Percentiles rank a stretch among this genome's conserved stretches.
phyloP scores from a whole-genome alignment of 2,329 filamentous ascomycete genomes.

The Penicillium sp. region DNA sequence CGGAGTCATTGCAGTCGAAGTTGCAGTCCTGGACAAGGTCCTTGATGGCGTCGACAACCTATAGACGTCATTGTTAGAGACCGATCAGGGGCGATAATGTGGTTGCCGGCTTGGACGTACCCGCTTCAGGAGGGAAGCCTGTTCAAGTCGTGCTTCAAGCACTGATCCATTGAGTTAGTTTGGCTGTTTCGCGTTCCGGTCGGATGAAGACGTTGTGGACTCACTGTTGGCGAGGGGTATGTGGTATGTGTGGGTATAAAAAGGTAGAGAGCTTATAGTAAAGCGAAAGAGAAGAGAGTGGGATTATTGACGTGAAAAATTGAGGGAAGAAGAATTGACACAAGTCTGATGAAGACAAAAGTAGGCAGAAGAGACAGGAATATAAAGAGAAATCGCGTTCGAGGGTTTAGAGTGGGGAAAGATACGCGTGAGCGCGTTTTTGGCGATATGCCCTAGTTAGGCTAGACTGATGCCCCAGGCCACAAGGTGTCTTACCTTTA shows the following conservation, averaged over 20 bases:
- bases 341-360: slow-evolving; percentile 11
- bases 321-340: slow-evolving; percentile 4
- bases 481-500: slow-evolving; percentile 8
- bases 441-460: slow-evolving; percentile 33
- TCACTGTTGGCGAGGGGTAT: slow-evolving; percentile 29
- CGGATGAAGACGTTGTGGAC: slow-evolving; percentile 11
- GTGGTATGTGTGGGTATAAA: neutral
- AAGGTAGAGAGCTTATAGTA: neutral
- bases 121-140: slow-evolving; percentile 94
- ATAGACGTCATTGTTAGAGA: slow-evolving; percentile 7
- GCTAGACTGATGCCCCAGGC: slow-evolving; percentile 24
- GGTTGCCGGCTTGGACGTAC: slow-evolving; percentile 50
- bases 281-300: neutral
- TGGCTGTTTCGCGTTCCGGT: slow-evolving; percentile 4
- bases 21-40: slow-evolving; percentile 99
- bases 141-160: slow-evolving; percentile 97
- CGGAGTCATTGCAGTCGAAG: slow-evolving; percentile 99
- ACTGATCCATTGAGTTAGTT: slow-evolving; percentile 49
- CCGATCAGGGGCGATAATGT: neutral
- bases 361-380: slow-evolving; percentile 18
- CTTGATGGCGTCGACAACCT: slow-evolving; percentile 99
- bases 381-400: slow-evolving; percentile 29
- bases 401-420: slow-evolving; percentile 28
- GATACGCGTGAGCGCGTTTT: slow-evolving; percentile 28
- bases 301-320: neutral